Conservation (phyloP, 1,284 basidiomycete species). For the Baeospora myosura region DNA sequence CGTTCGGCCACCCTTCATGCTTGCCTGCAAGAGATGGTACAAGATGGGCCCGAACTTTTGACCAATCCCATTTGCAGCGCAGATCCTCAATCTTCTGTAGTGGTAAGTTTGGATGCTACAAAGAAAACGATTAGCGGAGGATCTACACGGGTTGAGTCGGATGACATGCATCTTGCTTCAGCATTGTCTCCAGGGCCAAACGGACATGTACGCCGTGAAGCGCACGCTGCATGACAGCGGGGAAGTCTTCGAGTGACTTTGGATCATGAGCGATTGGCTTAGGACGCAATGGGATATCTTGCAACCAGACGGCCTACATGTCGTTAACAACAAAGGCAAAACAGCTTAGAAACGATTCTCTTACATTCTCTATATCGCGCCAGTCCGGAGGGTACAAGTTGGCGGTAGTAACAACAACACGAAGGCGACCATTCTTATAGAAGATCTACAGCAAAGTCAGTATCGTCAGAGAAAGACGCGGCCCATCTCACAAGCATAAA, state of each 20-base stretch:
- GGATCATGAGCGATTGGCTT: slow-evolving; percentile 36
- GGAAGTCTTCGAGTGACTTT: slow-evolving; percentile 44
- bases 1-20: slow-evolving; percentile 65
- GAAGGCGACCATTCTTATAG: slow-evolving; percentile 64
- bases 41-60: slow-evolving; percentile 56
- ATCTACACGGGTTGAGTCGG: slow-evolving; percentile 8
- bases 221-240: slow-evolving; percentile 45
- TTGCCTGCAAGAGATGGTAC: slow-evolving; percentile 65
- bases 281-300: slow-evolving; percentile 57
- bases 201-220: slow-evolving; percentile 54
- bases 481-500: slow-evolving; percentile 56
- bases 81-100: slow-evolving; percentile 54
- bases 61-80: slow-evolving; percentile 68
- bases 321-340: too few species aligned
- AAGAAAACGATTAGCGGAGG: slow-evolving; percentile 1
- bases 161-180: slow-evolving; percentile 45
- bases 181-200: slow-evolving; percentile 50
- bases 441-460: slow-evolving; percentile 43
- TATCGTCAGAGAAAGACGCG: not conserved
- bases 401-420: slow-evolving; percentile 67
- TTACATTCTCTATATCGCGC: slow-evolving; percentile 74
- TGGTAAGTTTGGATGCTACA: slow-evolving; percentile 52
- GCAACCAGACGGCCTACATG: slow-evolving; percentile 67
- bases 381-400: slow-evolving; percentile 71
- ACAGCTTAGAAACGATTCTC: not conserved